Conservation (phyloP, 164 flowering plant genomes). For the Vitis rupestris region DNA sequence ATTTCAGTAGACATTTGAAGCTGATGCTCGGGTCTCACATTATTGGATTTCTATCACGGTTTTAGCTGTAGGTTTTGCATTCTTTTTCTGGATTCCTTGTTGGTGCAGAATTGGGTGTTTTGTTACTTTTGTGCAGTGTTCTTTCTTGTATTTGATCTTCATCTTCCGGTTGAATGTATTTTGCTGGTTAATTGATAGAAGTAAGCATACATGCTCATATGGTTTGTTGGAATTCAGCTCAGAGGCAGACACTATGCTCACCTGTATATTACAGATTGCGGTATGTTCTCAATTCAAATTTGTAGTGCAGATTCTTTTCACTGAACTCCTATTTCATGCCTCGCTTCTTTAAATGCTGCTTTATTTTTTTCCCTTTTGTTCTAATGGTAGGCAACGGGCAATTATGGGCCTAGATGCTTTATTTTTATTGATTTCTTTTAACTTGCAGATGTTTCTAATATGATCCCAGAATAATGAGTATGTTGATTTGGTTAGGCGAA, state of each 20-base stretch:
- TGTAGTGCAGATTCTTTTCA: conserved; percentile 8
- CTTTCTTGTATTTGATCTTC: conserved; percentile 18
- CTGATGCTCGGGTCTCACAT: conserved; percentile 5
- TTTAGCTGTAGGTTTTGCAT: conserved; percentile 12
- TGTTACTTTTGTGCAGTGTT: conserved; percentile 23
- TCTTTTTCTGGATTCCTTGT: conserved; percentile 22
- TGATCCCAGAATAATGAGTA: too few relatives aligned
- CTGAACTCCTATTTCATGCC: too few relatives aligned
- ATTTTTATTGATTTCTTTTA: too few relatives aligned
- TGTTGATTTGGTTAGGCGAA: too few relatives aligned
- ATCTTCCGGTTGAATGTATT: conserved; percentile 16
- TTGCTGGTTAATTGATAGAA: conserved; percentile 25
- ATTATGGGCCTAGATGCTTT: too few relatives aligned
- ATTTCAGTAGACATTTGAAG: conserved; percentile 1
- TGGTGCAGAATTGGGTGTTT: conserved; percentile 19
- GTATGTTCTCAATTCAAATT: conserved; percentile 14
- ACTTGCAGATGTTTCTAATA: too few relatives aligned
- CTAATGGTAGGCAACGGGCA: too few relatives aligned
- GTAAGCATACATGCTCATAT: conserved; percentile 18
- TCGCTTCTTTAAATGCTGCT: too few relatives aligned
- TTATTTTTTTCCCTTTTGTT: neutral
- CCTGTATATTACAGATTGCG: conserved; percentile 26
- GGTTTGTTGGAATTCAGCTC: conserved; percentile 20
- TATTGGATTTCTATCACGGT: conserved; percentile 9
- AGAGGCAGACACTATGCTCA: conserved; percentile 16